phyloP scores from a whole-genome alignment of 441 rosid species.

The Gossypium laxum region DNA sequence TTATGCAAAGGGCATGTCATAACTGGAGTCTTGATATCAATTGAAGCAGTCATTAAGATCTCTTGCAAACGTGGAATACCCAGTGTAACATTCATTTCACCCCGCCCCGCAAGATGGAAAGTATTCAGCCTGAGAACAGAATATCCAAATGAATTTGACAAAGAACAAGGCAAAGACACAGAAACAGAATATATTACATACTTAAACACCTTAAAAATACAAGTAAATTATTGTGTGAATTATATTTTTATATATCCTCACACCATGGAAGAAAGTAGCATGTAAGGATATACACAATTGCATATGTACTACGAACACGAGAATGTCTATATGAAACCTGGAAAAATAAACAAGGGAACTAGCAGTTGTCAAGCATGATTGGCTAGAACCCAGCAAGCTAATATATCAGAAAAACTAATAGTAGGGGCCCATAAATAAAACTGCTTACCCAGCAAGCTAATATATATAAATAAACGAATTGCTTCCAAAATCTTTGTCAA shows the following conservation, averaged over 20 bases:
- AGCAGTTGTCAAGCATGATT: neutral
- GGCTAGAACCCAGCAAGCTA: too few relatives aligned
- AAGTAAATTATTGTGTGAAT: neutral
- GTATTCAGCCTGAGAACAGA: conserved; percentile 66
- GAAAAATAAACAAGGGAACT: neutral
- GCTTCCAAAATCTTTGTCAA: neutral
- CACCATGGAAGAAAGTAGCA: conserved; percentile 1
- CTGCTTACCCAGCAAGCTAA: neutral
- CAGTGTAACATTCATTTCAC: conserved; percentile 97
- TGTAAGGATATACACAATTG: neutral
- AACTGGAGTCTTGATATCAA: conserved; percentile 72
- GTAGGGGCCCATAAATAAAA: neutral
- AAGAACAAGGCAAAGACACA: neutral
- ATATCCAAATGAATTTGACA: neutral
- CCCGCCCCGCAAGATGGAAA: conserved; percentile 98
- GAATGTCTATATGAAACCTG: neutral
- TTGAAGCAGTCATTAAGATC: conserved; percentile 85
- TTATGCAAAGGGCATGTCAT: conserved; percentile 79
- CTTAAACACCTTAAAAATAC: neutral
- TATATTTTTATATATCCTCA: neutral
- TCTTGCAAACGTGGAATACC: conserved; percentile 96
- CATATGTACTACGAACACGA: neutral
- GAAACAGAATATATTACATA: neutral
- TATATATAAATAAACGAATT: neutral
- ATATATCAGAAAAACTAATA: neutral